These are phyloP conservation scores for Dactylellina drechsleri DNA, from an alignment of 2,329 filamentous ascomycete species.

Conservation along the genomic window DNA sequence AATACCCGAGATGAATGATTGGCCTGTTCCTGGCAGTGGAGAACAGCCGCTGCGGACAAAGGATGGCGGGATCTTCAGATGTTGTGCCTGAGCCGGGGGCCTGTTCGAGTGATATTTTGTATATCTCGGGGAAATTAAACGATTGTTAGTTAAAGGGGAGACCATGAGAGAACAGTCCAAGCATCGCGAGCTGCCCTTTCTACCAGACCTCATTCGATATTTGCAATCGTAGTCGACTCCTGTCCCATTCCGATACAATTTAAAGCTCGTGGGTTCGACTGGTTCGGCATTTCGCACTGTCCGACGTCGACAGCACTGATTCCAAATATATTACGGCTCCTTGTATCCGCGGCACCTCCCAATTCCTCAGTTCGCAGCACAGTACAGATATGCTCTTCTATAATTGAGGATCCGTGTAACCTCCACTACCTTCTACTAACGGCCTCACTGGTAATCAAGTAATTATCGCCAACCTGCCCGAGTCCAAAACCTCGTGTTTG, in stretches of 20 bases:
- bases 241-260: not conserved
- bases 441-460: not conserved
- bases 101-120: not conserved
- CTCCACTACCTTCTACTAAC: not conserved
- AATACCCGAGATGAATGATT: too few species aligned
- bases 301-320: not conserved
- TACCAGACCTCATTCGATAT: not conserved
- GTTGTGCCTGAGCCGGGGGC: constrained; percentile 26
- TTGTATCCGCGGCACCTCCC: constrained; percentile 8
- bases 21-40: constrained; percentile 4
- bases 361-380: not conserved
- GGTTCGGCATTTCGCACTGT: not conserved
- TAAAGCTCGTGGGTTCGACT: not conserved
- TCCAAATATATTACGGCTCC: not conserved
- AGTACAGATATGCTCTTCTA: constrained; percentile 1
- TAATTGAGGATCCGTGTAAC: not conserved
- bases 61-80: constrained; percentile 40
- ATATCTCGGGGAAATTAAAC: constrained; percentile 53
- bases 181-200: constrained; percentile 7
- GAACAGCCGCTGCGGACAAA: constrained; percentile 14
- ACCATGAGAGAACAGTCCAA: constrained; percentile 21
- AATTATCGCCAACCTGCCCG: not conserved
- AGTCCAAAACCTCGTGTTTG: not conserved
- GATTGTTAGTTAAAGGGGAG: constrained; percentile 45
- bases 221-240: not conserved